Base-by-base conservation (phyloP, 1,139 yeast species). In the Saccharomycopsis hybrid region DNA sequence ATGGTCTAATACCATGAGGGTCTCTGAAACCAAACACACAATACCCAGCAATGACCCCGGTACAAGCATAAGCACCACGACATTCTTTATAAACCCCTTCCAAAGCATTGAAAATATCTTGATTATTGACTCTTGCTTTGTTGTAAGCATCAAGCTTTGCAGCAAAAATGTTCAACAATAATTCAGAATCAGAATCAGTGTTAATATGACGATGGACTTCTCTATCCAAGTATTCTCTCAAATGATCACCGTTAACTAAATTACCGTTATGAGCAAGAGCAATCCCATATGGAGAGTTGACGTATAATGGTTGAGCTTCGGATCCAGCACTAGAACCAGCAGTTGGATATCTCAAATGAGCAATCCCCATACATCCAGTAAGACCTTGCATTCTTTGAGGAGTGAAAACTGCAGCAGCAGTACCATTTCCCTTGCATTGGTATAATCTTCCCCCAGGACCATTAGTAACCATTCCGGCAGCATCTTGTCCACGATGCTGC, bases 401-500 rank as follows among this genome's bases (percentile, higher is more conserved):
- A 46, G 96, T 89, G 77, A 92, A 92, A 37, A 92, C 97, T 63
- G 92, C 98, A 61, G 95, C 78, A 52, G 96, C 97, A 97, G 94
- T 88, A 57, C 99, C 99, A 66, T 89, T 92, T 59, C 99, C 99
- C 70, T 92, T 92, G 69, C 97, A 92, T 70, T 92, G 97, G 70
- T 88, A 90, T 53, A 94, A 76, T 54, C 98, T 76, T 57, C 98
- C 99, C 57, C 90, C 81, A 47, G 86, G 73, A 48, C 97, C 98
- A 67, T 97, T 89, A 9, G 98, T 94, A 41, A 88, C 94, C 54
- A 92, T 90, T 56, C 99, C 99, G n/a, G 97, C 97, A 9, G 99
- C 99, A 66, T 92, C 99, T 69, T 92, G 99, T 44, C 99, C 99
- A 63, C 99, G 79, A 65, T 92, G 99, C 65, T 92, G 99, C 56